These are phyloP conservation scores for Termitomyces titanicus DNA, from an alignment of 768 basidiomycete species.

Conservation along the genomic window DNA sequence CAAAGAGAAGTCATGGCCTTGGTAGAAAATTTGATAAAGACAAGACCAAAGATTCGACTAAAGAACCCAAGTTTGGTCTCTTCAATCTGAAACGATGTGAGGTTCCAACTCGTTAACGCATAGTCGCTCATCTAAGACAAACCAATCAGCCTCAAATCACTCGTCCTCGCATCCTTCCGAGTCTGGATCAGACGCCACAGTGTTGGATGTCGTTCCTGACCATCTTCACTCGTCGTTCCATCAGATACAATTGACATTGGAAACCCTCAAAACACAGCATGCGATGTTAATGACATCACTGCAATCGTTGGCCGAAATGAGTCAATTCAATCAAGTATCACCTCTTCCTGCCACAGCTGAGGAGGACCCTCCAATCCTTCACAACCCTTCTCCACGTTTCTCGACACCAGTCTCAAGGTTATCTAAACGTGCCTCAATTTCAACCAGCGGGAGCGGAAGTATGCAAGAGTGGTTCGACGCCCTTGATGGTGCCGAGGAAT, in stretches of 20 bases:
- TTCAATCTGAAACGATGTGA: conserved; percentile 52
- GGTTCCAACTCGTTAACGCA: conserved; percentile 11
- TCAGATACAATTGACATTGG: conserved; percentile 44
- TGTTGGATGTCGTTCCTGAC: conserved; percentile 8
- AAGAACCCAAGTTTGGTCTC: conserved; percentile 46
- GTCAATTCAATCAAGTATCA: conserved; percentile 24
- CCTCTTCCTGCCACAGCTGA: conserved; percentile 46
- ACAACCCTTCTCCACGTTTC: conserved; percentile 16
- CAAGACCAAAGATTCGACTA: conserved; percentile 41
- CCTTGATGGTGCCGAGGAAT: conserved; percentile 68
- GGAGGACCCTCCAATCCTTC: conserved; percentile 28
- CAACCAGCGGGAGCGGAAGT: conserved; percentile 48
- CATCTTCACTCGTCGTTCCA: conserved; percentile 27
- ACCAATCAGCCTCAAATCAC: conserved; percentile 21
- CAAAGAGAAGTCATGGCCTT: conserved; percentile 32
- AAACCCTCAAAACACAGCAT: conserved; percentile 60
- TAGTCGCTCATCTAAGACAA: background rate
- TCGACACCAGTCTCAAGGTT: conserved; percentile 28
- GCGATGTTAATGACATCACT: conserved; percentile 43
- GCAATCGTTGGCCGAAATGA: conserved; percentile 29
- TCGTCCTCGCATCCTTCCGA: conserved; percentile 17
- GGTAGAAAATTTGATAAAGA: conserved; percentile 51
- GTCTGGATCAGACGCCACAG: conserved; percentile 8
- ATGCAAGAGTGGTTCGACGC: conserved; percentile 78
- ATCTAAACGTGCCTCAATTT: conserved; percentile 42